Evolutionary conservation across 2,329 filamentous ascomycete species (phyloP), one percentile per base, ranked within the genome.

Genomic region (Penicillium glabrum): DNA sequence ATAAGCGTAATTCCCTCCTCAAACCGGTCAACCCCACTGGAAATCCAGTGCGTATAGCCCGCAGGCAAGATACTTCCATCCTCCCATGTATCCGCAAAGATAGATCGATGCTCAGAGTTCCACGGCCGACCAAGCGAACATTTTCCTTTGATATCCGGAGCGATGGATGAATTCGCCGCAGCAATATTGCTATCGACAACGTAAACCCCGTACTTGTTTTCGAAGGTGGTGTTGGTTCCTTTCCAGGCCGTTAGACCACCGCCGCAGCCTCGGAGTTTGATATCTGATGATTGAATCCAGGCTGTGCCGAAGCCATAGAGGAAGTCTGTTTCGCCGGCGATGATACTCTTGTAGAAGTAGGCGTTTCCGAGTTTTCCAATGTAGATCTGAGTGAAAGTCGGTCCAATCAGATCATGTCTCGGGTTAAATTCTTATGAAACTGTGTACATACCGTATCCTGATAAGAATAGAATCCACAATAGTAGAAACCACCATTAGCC

Each of bases 201-300:
- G 69, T 89, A 89, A 1, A 85, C 82, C 9, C 87, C 86, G 69
- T 88, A 89, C 63, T 86, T 86, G 72, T 89, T 89, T 5, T 71
- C 68, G 51, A 85, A 87, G 0, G 85, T 87, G 0, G 86, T 89
- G 70, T 88, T 88, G 0, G 82, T 80, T 27, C 83, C 85, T 65
- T 89, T 89, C 87, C 86, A 89, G 0, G 87, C 86, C 0, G 85
- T 87, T 53, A 89, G 84, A 11, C 86, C 87, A 16, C 87, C 87
- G 4, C 85, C 84, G 61, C 86, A 89, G 63, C 74, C 77, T 10
- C 87, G 82, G 13, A 89, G 77, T 0, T 77, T 74, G 2, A 89
- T 71, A 0, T 76, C 74, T 1, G 81, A 84, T 3, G 78, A 75
- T 54, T 84, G 78, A 41, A 88, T 77, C 79, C 82, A 89, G 3